phyloP scores from a whole-genome alignment of 2,329 filamentous ascomycete species.

The Sporothrix humicola region DNA sequence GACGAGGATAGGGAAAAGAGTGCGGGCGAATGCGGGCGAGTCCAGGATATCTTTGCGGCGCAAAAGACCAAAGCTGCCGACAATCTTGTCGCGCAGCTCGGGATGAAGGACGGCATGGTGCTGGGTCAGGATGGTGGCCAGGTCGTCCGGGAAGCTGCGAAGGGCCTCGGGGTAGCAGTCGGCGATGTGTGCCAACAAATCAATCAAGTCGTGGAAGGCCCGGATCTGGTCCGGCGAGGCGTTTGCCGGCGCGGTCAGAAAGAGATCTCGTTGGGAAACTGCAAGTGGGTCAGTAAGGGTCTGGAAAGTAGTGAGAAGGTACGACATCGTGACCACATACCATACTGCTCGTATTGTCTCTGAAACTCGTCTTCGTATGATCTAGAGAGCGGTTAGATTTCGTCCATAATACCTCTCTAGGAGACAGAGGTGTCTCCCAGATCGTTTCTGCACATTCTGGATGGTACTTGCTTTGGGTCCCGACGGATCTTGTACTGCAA shows the following conservation, averaged over 20 bases:
- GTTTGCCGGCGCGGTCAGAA: constrained; percentile 79
- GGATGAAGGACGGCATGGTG: constrained; percentile 84
- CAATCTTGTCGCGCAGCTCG: constrained; percentile 91
- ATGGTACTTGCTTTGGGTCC: constrained; percentile 68
- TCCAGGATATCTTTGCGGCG: constrained; percentile 92
- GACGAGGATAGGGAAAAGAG: constrained; percentile 93
- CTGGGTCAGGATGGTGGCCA: constrained; percentile 78
- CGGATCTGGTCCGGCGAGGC: constrained; percentile 79
- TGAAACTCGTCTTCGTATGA: constrained; percentile 79
- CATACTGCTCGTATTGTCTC: constrained; percentile 89
- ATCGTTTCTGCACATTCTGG: too few relatives aligned
- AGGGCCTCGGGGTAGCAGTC: constrained; percentile 90
- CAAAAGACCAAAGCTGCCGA: constrained; percentile 84
- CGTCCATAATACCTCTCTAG: background rate
- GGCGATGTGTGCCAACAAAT: constrained; percentile 90
- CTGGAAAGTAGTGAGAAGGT: background rate
- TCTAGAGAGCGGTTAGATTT: constrained; percentile 48
- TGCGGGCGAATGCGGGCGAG: constrained; percentile 74
- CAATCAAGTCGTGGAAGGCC: constrained; percentile 87
- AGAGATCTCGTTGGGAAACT: constrained; percentile 81
- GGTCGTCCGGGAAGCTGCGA: constrained; percentile 74
- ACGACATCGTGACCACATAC: constrained; percentile 44
- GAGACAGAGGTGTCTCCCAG: background rate
- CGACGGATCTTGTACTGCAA: constrained; percentile 83
- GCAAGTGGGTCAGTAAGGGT: background rate